Base-by-base conservation (phyloP, 169 alveolate genomes). In the Eimeria maxima region DNA sequence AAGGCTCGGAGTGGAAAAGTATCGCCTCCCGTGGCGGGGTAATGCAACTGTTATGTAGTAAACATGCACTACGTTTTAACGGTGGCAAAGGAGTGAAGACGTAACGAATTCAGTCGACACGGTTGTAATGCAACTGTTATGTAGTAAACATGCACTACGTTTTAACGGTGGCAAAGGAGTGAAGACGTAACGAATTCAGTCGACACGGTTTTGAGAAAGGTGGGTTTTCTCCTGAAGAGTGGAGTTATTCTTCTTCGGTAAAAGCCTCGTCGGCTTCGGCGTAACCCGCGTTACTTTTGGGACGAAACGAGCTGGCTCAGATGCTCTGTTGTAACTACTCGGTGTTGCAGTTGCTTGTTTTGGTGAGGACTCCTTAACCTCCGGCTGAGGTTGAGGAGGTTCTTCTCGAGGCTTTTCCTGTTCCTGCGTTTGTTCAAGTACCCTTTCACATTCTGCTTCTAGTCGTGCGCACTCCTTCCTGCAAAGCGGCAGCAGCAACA, bases 401-500 rank as follows among this genome's bases (percentile, higher is more conserved):
- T 44, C 84, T 22, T 73, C 55, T 38, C 57, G 84, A 44, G 33
- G 47, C 27, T 73, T 13, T 38, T 73, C 84, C 84, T 73, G 33
- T 13, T 3, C 84, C 57, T 38, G 27, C 2, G 57, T 27, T 22
- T 73, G 84, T 38, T 33, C 84, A 73, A 73, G 20, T 73, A 73
- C 42, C 84, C 42, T 73, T 29, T 73, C 84, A 73, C 84, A 73
- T 29, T 73, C 84, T 22, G 14, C 3, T 18, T 73, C 84, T 1
- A 73, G 84, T 27, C 42, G 47, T 73, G 57, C 29, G 84, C 84
- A 73, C 84, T 73, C 84, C 27, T 33, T 38, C 57, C 84, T 73
- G 84, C 55, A 73, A 53, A 73, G 57, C 47, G 13, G 29, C 18
- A 33, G 57, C 84, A 73, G 38, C 18, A 65, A 65, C 27, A 65